Percentiles rank a stretch among this genome's conserved stretches.
phyloP scores from a whole-genome alignment of 768 basidiomycete genomes.

The Serendipita indica region DNA sequence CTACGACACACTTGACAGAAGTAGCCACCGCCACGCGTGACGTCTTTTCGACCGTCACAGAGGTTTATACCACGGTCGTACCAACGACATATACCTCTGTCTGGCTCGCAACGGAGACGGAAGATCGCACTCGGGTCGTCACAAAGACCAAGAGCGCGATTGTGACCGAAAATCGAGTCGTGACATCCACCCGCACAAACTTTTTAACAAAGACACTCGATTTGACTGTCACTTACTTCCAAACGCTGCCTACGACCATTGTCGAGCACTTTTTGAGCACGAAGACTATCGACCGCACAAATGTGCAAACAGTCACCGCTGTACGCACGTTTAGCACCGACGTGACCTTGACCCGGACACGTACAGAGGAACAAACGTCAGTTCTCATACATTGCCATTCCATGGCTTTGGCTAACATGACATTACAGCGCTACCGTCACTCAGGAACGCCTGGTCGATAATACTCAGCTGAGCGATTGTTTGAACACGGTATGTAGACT shows the following conservation, averaged over 20 bases:
- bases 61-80: not conserved
- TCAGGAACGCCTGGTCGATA: not conserved
- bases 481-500: not conserved
- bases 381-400: not conserved
- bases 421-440: slow-evolving; percentile 2
- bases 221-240: not conserved
- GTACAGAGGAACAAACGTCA: not conserved
- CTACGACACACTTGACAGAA: not conserved
- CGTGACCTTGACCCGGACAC: not conserved
- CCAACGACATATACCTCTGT: not conserved
- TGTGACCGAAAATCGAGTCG: not conserved
- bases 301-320: not conserved
- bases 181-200: not conserved
- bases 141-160: not conserved
- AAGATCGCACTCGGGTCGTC: not conserved
- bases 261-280: not conserved
- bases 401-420: not conserved
- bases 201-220: not conserved
- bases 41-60: not conserved
- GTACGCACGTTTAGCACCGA: not conserved
- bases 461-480: slow-evolving; percentile 3
- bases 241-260: not conserved
- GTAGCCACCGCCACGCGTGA: not conserved
- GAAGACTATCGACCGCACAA: slow-evolving; percentile 1
- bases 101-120: not conserved